Evolutionary conservation across 371 early-diverging fungal species (phyloP), one percentile per base, ranked within the genome.

Genomic region (Mortierella sp.): DNA sequence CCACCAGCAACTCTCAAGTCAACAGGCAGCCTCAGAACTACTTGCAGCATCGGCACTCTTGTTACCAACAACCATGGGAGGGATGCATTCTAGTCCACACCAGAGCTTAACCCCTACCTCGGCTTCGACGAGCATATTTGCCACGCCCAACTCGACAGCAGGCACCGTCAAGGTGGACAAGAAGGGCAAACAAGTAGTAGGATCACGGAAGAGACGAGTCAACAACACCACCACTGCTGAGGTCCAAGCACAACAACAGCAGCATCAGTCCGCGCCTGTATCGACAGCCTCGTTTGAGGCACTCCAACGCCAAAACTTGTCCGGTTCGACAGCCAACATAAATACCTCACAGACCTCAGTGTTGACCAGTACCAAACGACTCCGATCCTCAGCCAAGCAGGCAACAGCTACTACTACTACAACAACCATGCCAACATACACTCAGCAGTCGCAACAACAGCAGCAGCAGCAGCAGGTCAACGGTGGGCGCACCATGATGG

Each of bases 31-130:
- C 10, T 74, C 81, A 0, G 78, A 82, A 21, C 58, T 82, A 12
- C 75, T 82, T 71, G 78, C 77, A 7, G 74, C 72, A 14, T 63
- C 81, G 7, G 49, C 76, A 35, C 65, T 81, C 5, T 46, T 81
- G 70, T n/a, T 81, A 14, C 46, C 80, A 43, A 72, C 72, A 24
- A 38, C 76, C 5, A 55, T 76, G 46, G 43, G 73, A 27, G 68
- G 71, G 1, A 56, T 74, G 38, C 55, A 74, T 46, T n/a, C 27
- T 6, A 46, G n/a, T 16, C 56, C 75, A 29, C 35, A 56, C 35
- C 73, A 71, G 32, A 35, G 46, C 32, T 14, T 63, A 21, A 27
- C 70, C 56, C 29, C 77, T 0, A 11, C 68, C 68, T 38, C 68
- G 2, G 10, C 38, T 24, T 68, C 68, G 10, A 35, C 68, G 4